These are phyloP conservation scores for Rhododendron simsii DNA, from an alignment of 148 eudicot species.

Conservation along the genomic window DNA sequence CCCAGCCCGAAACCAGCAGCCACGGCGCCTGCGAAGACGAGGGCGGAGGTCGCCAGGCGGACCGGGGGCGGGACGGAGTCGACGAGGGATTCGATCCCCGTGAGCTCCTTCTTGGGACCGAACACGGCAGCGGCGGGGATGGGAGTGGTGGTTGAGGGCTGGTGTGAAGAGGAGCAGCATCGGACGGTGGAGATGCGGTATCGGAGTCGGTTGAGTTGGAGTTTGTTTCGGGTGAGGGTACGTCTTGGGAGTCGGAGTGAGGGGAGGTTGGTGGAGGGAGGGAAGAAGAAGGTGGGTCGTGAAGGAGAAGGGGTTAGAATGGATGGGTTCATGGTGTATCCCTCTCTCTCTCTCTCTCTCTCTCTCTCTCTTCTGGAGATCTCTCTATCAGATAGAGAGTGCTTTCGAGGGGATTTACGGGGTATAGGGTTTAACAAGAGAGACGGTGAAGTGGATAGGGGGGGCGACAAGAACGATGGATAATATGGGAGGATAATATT, in stretches of 20 bases:
- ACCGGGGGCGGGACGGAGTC: conserved; percentile 56
- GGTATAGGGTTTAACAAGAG: conserved; percentile 17
- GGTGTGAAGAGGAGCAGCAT: conserved; percentile 21
- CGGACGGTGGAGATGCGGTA: conserved; percentile 34
- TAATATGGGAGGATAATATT: neutral
- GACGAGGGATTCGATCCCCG: conserved; percentile 52
- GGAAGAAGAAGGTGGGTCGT: conserved; percentile 24
- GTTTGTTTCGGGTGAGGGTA: conserved; percentile 5
- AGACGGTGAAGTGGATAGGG: neutral
- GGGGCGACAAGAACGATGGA: conserved; percentile 13
- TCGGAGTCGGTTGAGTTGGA: neutral
- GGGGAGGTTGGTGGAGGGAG: conserved; percentile 23
- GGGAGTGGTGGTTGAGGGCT: neutral
- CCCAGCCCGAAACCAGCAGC: conserved; percentile 78
- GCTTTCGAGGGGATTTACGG: conserved; percentile 5
- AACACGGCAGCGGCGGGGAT: conserved; percentile 25
- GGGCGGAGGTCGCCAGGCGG: conserved; percentile 48
- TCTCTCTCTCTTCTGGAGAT: conserved; percentile 5
- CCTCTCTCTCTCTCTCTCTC: neutral
- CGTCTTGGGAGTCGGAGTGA: conserved; percentile 8
- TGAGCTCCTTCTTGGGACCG: conserved; percentile 56
- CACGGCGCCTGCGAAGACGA: conserved; percentile 46
- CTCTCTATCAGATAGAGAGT: conserved; percentile 1
- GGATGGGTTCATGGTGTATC: conserved; percentile 23
- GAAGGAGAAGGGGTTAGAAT: conserved; percentile 27